phyloP scores from a whole-genome alignment of 106 monocot genomes.

The Phalaenopsis aphrodite region DNA sequence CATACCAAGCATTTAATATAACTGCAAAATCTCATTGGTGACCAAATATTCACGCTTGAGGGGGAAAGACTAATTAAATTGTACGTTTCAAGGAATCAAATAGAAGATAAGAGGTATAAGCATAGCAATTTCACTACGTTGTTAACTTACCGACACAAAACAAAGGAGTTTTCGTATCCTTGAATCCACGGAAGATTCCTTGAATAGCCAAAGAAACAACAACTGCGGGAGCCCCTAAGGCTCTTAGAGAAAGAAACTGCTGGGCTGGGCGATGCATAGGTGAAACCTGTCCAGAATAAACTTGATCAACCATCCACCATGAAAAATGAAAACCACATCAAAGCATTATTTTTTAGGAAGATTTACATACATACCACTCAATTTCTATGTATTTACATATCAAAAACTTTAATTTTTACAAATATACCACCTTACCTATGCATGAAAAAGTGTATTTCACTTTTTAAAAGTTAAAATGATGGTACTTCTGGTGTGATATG shows the following conservation, averaged over 20 bases:
- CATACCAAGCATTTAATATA: background rate
- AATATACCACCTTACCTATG: too few species aligned
- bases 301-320: background rate
- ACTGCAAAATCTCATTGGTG: background rate
- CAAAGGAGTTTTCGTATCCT: conserved; percentile 89
- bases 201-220: conserved; percentile 88
- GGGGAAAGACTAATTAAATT: background rate
- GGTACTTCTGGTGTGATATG: too few species aligned
- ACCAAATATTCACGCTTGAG: background rate
- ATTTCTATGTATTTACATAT: too few species aligned
- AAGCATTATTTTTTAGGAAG: background rate
- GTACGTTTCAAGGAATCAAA: background rate
- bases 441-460: too few species aligned
- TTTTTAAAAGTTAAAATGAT: too few species aligned
- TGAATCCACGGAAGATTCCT: conserved; percentile 98
- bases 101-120: background rate
- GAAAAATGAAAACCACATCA: background rate
- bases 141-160: conserved; percentile 69
- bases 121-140: background rate
- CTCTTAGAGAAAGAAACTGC: conserved; percentile 80
- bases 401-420: too few species aligned
- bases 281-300: conserved; percentile 51
- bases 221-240: conserved; percentile 93
- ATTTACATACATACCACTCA: too few species aligned
- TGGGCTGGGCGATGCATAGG: conserved; percentile 60